Evolutionary conservation across 2,329 filamentous ascomycete genomes (phyloP), one percentile per base, ranked within the genome.

Genomic region (Arthroderma sp.): DNA sequence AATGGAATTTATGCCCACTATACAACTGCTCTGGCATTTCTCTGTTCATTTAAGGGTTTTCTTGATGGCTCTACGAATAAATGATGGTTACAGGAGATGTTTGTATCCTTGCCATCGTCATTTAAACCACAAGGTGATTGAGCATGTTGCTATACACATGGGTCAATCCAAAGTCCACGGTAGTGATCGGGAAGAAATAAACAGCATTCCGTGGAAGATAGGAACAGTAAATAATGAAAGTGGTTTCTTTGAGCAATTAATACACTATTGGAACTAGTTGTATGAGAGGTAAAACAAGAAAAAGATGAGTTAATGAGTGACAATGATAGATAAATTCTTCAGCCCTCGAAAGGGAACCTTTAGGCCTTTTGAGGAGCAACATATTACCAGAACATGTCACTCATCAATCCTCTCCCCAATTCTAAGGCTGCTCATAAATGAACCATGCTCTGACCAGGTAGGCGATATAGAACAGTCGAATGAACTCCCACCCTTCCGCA

Each of bases 1-100:
- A 54, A 58, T 53, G 44, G 56, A 57, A 39, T 55, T 55, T 44
- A 39, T 55, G 54, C 38, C 52, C 33, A 41, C 37, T 38, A 54
- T 38, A 54, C 35, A 17, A 11, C 52, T 38, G 6, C 17, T 33
- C 8, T 55, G 23, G 17, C 37, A 28, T 33, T 39, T 55, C 21
- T 55, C 25, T 47, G 15, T 43, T 55, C 39, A 25, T 44, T 33
- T 55, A 21, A 21, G 19, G 7, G 23, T 43, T 21, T 51, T 31
- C 28, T 51, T 28, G 1, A 47, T 35, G 47, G 47, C 35, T n/a
- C 35, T 38, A 38, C 15, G 35, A n/a, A 51, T 47, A 11, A 13
- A 51, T 15, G 11, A 17, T 17, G 47, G 47, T 51, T 51, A 51
- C 28, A 51, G 4, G 11, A 19, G 47, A 51, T 19, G 28, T 33